phyloP scores from a whole-genome alignment of 2,329 filamentous ascomycete species.

The Talaromyces sp. region DNA sequence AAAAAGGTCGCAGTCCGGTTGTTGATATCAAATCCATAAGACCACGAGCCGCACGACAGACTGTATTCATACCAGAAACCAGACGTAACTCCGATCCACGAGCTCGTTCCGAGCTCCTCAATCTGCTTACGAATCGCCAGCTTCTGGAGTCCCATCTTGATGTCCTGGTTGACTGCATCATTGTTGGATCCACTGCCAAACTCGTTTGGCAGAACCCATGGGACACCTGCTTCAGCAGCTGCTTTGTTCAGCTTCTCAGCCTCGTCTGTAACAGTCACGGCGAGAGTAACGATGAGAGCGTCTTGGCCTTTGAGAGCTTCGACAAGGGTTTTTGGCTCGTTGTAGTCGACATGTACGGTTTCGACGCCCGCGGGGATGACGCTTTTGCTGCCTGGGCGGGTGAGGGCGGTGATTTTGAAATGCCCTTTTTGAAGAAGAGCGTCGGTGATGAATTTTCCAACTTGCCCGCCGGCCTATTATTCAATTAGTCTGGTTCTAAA shows the following conservation, averaged over 20 bases:
- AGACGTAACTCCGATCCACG: conserved; percentile 38
- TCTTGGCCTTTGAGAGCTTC: conserved; percentile 50
- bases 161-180: conserved; percentile 28
- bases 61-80: conserved; percentile 53
- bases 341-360: conserved; percentile 2
- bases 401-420: conserved; percentile 4
- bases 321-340: conserved; percentile 36
- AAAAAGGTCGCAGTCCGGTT: conserved; percentile 40
- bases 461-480: conserved; percentile 27
- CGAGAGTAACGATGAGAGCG: conserved; percentile 52
- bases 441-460: conserved; percentile 22
- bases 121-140: conserved; percentile 20
- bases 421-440: conserved; percentile 4
- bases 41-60: conserved; percentile 28
- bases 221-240: conserved; percentile 50
- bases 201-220: conserved; percentile 53
- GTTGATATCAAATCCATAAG: conserved; percentile 47
- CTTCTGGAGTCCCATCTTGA: conserved; percentile 29
- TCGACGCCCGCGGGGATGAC: background rate
- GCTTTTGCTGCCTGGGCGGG: conserved; percentile 2
- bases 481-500: background rate
- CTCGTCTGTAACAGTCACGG: conserved; percentile 37
- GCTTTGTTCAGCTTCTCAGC: conserved; percentile 46
- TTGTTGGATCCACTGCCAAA: conserved; percentile 28
- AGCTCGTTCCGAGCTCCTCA: conserved; percentile 37